Percentiles rank a stretch among this genome's conserved stretches.
These are phyloP conservation scores for Xylaria arbuscula DNA, from an alignment of 2,329 filamentous ascomycete species.

Conservation along the genomic window DNA sequence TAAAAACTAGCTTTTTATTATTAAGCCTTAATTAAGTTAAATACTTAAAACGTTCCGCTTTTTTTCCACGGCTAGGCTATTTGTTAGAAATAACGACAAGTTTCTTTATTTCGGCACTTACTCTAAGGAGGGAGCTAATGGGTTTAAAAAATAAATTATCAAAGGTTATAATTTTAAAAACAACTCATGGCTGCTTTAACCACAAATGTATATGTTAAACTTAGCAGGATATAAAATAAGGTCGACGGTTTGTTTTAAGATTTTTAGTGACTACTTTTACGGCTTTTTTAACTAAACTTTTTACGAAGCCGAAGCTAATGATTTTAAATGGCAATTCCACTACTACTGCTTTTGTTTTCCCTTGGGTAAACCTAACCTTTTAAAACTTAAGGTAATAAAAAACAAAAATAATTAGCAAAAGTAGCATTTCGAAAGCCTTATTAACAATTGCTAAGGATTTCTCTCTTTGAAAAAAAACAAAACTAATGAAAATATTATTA, in stretches of 20 bases:
- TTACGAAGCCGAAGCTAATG: slow-evolving; percentile 70
- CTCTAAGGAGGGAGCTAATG: slow-evolving; percentile 63
- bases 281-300: slow-evolving; percentile 74
- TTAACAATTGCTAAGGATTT: slow-evolving; percentile 81
- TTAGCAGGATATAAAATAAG: slow-evolving; percentile 74
- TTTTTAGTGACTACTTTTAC: slow-evolving; percentile 74
- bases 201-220: slow-evolving; percentile 64
- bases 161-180: slow-evolving; percentile 61
- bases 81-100: slow-evolving; percentile 71
- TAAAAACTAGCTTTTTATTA: slow-evolving; percentile 65
- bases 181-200: slow-evolving; percentile 53
- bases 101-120: slow-evolving; percentile 76
- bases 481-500: slow-evolving; percentile 64
- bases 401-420: slow-evolving; percentile 70
- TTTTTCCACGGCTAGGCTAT: slow-evolving; percentile 65
- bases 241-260: slow-evolving; percentile 76
- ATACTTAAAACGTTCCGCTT: slow-evolving; percentile 58
- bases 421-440: slow-evolving; percentile 74
- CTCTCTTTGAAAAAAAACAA: slow-evolving; percentile 72
- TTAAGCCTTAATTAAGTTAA: slow-evolving; percentile 55
- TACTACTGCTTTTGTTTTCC: slow-evolving; percentile 75
- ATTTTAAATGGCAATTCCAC: slow-evolving; percentile 74
- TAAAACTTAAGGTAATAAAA: slow-evolving; percentile 55
- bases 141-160: slow-evolving; percentile 72
- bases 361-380: slow-evolving; percentile 58